phyloP scores from a whole-genome alignment of 306 rosid species.

The Acacia crassicarpa region DNA sequence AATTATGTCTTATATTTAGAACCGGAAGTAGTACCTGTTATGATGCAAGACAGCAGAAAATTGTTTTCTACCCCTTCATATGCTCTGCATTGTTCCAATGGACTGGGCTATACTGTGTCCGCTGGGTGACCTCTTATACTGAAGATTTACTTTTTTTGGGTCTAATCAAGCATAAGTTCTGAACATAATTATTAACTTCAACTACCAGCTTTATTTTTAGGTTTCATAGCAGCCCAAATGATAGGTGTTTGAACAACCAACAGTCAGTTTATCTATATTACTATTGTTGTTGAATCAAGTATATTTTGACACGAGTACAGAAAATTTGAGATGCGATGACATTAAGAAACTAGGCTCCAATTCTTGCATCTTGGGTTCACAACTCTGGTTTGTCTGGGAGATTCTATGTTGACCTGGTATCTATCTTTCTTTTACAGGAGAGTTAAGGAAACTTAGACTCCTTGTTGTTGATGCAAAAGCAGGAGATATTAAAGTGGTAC shows the following conservation, averaged over 20 bases:
- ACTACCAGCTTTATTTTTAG: not conserved
- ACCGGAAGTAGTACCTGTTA: not conserved
- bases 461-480: constrained; percentile 64
- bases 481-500: constrained; percentile 42
- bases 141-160: not conserved
- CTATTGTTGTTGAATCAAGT: not conserved
- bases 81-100: not conserved
- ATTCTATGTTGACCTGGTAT: constrained; percentile 1
- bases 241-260: not conserved
- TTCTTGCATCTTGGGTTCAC: not conserved
- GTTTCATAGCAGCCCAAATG: not conserved
- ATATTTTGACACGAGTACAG: not conserved
- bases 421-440: constrained; percentile 47
- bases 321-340: not conserved
- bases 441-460: constrained; percentile 61
- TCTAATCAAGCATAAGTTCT: not conserved
- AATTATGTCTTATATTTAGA: too few relatives aligned
- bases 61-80: not conserved
- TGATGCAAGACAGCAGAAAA: constrained; percentile 2
- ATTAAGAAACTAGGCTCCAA: not conserved
- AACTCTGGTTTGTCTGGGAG: not conserved
- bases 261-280: not conserved
- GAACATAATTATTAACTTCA: not conserved
- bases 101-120: constrained; percentile 2
- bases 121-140: not conserved